These are phyloP conservation scores for Paecilomyces formosus DNA, from an alignment of 2,329 filamentous ascomycete species.

Conservation along the genomic window DNA sequence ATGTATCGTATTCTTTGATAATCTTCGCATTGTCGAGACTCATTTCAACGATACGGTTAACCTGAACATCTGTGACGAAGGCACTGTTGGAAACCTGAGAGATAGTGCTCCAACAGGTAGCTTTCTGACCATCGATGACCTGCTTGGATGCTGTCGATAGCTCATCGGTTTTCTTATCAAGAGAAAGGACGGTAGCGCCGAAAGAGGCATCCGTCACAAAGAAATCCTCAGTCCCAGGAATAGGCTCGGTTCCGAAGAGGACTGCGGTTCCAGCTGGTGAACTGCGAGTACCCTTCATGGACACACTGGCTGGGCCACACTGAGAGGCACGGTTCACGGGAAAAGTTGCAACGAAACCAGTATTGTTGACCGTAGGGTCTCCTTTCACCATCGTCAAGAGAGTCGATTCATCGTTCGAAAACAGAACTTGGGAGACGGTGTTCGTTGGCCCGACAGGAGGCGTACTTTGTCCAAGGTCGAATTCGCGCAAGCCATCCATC, in stretches of 20 bases:
- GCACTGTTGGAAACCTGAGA: conserved; percentile 42
- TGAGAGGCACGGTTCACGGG: conserved; percentile 26
- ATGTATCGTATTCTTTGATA: conserved; percentile 30
- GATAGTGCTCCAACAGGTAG: conserved; percentile 53
- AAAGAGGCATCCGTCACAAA: conserved; percentile 55
- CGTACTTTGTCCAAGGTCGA: conserved; percentile 49
- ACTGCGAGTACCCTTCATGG: conserved; percentile 22
- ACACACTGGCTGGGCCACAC: conserved; percentile 3
- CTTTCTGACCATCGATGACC: conserved; percentile 44
- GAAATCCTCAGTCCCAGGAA: conserved; percentile 39
- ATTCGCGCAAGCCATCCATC: conserved; percentile 28
- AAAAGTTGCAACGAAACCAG: conserved; percentile 50
- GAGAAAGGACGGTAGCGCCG: conserved; percentile 44
- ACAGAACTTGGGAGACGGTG: conserved; percentile 55
- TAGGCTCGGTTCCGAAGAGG: conserved; percentile 46
- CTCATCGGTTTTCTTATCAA: conserved; percentile 25
- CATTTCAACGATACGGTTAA: conserved; percentile 52
- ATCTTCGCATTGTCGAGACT: conserved; percentile 43
- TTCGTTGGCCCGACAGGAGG: conserved; percentile 53
- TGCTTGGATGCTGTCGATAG: conserved; percentile 32
- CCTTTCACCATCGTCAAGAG: conserved; percentile 56
- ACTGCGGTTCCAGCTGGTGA: conserved; percentile 50
- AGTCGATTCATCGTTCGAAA: conserved; percentile 46
- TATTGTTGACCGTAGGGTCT: conserved; percentile 47
- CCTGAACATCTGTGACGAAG: conserved; percentile 51